These are phyloP conservation scores for Collybia sp. DNA, from an alignment of 768 basidiomycete species.

Conservation along the genomic window DNA sequence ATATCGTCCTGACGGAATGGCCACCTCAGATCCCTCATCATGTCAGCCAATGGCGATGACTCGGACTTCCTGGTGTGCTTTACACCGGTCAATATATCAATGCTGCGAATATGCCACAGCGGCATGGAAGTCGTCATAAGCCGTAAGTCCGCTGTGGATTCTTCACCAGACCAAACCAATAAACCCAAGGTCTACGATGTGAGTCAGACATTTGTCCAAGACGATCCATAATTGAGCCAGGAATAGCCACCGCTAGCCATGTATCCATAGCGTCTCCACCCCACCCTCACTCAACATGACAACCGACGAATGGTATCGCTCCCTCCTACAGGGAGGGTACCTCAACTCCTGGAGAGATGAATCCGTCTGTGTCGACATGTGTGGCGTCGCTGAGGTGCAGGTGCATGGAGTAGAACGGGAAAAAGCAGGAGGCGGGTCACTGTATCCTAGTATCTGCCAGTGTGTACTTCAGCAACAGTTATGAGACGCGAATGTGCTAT, in stretches of 20 bases:
- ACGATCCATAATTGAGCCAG: too few species aligned
- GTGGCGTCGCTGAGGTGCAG: slow-evolving; percentile 56
- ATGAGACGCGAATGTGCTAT: neutral
- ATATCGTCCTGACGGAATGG: too few species aligned
- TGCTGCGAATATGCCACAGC: slow-evolving; percentile 29
- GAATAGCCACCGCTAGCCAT: slow-evolving; percentile 23
- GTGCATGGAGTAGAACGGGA: slow-evolving; percentile 43
- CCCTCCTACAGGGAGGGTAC: slow-evolving; percentile 12
- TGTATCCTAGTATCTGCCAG: slow-evolving; percentile 44
- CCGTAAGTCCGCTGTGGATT: slow-evolving; percentile 21
- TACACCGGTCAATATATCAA: too few species aligned
- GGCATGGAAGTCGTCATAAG: slow-evolving; percentile 44
- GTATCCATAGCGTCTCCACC: slow-evolving; percentile 33
- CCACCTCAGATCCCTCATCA: too few species aligned
- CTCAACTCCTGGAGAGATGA: slow-evolving; percentile 13
- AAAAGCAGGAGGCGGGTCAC: slow-evolving; percentile 49
- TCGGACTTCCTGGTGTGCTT: too few species aligned
- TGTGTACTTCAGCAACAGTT: slow-evolving; percentile 8
- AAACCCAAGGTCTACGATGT: slow-evolving; percentile 8
- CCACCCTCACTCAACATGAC: slow-evolving; percentile 36
- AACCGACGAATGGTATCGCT: slow-evolving; percentile 20
- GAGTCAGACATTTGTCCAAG: neutral
- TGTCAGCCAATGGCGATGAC: too few species aligned
- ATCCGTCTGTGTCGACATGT: slow-evolving; percentile 44
- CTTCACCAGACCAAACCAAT: neutral